Evolutionary conservation across 2,329 filamentous ascomycete species (phyloP).

Genomic region (Phialemonium atrogriseum): DNA sequence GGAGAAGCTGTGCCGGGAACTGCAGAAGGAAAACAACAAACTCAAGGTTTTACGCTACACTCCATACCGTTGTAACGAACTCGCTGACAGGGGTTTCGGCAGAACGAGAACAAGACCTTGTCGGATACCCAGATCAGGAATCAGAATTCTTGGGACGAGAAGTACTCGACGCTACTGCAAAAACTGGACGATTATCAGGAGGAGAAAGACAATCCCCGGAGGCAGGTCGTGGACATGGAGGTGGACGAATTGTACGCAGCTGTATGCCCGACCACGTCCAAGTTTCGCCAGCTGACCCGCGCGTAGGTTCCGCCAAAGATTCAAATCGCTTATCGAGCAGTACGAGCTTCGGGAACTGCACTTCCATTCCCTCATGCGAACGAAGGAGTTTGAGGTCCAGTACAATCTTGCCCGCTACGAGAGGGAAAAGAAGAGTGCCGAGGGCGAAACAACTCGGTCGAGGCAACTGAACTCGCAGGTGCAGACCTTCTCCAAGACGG

Average conservation of each 20-base stretch:
- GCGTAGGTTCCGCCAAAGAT: constrained; percentile 69
- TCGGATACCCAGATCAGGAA: constrained; percentile 80
- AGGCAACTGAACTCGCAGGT: constrained; percentile 86
- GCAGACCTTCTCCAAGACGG: constrained; percentile 91
- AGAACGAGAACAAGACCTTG: constrained; percentile 90
- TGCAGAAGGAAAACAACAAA: constrained; percentile 96
- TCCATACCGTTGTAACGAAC: too few relatives aligned
- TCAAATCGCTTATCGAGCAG: constrained; percentile 93
- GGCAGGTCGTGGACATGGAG: constrained; percentile 74
- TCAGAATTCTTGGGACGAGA: constrained; percentile 74
- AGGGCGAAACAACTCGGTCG: constrained; percentile 70
- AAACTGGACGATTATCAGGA: constrained; percentile 86
- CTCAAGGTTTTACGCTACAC: constrained; percentile 61
- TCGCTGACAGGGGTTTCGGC: constrained; percentile 8
- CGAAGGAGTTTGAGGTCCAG: constrained; percentile 93
- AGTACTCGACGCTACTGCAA: constrained; percentile 69
- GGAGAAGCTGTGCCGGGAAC: constrained; percentile 88
- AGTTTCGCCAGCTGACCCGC: constrained; percentile 26
- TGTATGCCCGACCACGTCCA: constrained; percentile 3
- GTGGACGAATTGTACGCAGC: constrained; percentile 72
- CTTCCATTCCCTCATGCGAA: constrained; percentile 84
- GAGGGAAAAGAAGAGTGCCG: constrained; percentile 80
- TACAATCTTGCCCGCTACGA: constrained; percentile 84
- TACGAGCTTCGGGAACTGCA: constrained; percentile 93
- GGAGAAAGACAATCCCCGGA: constrained; percentile 75